phyloP scores from a whole-genome alignment of 257 asterid genomes.

The Petunia axillaris region DNA sequence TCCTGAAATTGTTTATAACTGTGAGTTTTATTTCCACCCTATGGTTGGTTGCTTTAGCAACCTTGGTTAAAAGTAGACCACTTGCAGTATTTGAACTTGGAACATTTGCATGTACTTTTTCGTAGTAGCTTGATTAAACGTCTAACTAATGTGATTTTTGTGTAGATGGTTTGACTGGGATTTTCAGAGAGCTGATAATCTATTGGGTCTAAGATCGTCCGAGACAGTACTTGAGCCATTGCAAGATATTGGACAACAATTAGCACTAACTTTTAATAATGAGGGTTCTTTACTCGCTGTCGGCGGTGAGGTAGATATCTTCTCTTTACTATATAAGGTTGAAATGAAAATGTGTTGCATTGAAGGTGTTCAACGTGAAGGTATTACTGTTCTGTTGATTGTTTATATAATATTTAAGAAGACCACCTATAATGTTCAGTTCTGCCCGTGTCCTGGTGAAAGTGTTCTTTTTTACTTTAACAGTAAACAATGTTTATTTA shows the following conservation, averaged over 20 bases:
- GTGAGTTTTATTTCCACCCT: background rate
- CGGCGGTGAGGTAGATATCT: conserved; percentile 86
- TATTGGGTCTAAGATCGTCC: conserved; percentile 61
- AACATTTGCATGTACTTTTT: background rate
- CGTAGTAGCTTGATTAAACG: conserved; percentile 22
- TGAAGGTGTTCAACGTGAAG: conserved; percentile 7
- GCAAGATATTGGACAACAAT: conserved; percentile 87
- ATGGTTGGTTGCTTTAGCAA: background rate
- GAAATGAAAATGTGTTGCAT: background rate
- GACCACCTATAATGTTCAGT: background rate
- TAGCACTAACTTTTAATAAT: conserved; percentile 69
- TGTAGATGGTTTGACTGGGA: conserved; percentile 88
- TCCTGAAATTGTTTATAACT: background rate
- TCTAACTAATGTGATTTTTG: background rate
- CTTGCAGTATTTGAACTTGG: conserved; percentile 4
- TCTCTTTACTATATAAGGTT: conserved; percentile 12
- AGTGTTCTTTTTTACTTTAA: background rate
- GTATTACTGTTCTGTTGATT: background rate
- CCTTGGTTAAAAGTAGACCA: background rate
- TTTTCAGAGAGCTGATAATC: conserved; percentile 38
- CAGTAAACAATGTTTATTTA: no score
- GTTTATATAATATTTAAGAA: background rate
- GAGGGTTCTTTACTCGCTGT: conserved; percentile 87
- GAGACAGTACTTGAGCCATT: conserved; percentile 61
- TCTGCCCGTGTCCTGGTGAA: background rate